phyloP scores from a whole-genome alignment of 2,329 filamentous ascomycete genomes.

The Apiospora phragmitis region DNA sequence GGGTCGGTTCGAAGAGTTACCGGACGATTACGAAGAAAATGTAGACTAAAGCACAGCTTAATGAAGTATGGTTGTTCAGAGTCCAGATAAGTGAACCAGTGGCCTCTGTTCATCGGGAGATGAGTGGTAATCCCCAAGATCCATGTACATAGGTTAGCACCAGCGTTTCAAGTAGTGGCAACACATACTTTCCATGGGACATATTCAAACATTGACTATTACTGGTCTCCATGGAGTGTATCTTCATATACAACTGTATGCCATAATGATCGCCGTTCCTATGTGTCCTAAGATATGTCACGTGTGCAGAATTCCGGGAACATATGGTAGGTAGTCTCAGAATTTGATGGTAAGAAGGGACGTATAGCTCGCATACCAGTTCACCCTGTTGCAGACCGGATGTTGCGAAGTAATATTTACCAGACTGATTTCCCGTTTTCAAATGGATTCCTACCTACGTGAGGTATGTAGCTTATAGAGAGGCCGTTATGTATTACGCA shows the following conservation, averaged over 20 bases:
- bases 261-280: not conserved
- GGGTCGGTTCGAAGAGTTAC: conserved; percentile 65
- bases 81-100: not conserved
- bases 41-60: conserved; percentile 20
- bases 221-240: not conserved
- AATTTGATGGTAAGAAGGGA: too few relatives aligned
- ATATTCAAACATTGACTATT: not conserved
- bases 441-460: too few relatives aligned
- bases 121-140: not conserved
- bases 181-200: not conserved
- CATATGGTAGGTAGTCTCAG: too few relatives aligned
- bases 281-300: not conserved
- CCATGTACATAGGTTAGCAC: not conserved
- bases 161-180: not conserved
- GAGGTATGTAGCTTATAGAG: too few relatives aligned
- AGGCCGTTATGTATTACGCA: too few relatives aligned
- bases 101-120: not conserved
- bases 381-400: too few relatives aligned
- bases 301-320: too few relatives aligned
- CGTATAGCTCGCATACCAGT: too few relatives aligned
- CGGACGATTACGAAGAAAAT: conserved; percentile 32
- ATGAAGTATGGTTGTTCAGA: not conserved
- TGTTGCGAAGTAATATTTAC: too few relatives aligned
- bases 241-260: not conserved
- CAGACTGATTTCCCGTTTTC: too few relatives aligned